These are phyloP conservation scores for Luvunga scandens DNA, from an alignment of 345 rosid species.

Conservation along the genomic window DNA sequence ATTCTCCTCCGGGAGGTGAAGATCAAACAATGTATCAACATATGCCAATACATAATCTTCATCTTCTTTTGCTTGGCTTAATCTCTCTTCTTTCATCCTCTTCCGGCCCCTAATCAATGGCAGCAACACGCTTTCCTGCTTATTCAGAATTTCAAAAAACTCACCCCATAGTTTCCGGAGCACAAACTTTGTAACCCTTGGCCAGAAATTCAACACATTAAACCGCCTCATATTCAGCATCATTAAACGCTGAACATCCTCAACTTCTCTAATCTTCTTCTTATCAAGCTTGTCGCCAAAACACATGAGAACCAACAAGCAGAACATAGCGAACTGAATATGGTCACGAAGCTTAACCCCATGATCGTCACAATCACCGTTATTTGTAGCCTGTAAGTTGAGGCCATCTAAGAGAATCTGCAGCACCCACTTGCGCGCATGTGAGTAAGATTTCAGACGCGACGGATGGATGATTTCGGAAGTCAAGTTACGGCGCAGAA, in stretches of 20 bases:
- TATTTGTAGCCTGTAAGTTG: neutral
- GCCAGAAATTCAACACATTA: neutral
- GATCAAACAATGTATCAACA: constrained; percentile 12
- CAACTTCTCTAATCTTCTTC: neutral
- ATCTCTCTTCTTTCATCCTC: neutral
- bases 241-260: neutral
- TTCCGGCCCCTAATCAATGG: neutral
- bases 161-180: neutral
- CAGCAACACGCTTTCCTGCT: neutral
- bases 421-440: constrained; percentile 13
- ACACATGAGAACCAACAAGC: neutral
- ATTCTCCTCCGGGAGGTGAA: constrained; percentile 12
- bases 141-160: neutral
- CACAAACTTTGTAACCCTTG: neutral
- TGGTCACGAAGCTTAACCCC: neutral
- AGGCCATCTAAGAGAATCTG: constrained; percentile 7
- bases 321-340: neutral
- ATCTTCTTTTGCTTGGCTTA: neutral
- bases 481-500: neutral
- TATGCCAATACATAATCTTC: neutral
- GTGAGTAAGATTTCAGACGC: neutral
- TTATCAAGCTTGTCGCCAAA: constrained; percentile 1
- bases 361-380: neutral
- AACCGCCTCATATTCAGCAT: neutral
- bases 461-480: neutral